phyloP scores from a whole-genome alignment of 1,284 basidiomycete genomes.

The Fomitopsis palustris region DNA sequence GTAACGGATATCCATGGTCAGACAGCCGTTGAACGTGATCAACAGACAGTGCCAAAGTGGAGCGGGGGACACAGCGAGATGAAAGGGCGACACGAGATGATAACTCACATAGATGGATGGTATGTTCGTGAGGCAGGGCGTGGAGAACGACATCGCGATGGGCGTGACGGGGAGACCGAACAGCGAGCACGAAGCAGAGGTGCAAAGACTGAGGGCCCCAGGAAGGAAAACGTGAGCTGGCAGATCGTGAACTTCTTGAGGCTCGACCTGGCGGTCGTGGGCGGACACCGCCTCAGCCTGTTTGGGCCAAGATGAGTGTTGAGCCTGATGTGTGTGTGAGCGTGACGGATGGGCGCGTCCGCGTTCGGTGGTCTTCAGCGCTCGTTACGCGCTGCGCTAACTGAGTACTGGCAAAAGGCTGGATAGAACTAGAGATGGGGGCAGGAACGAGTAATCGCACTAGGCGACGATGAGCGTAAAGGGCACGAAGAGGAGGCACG shows the following conservation, averaged over 20 bases:
- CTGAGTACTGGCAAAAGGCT: too few species aligned
- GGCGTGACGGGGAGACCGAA: not conserved
- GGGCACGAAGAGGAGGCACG: not conserved
- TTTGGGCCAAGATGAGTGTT: not conserved
- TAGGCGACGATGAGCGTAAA: not conserved
- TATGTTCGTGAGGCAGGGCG: not conserved
- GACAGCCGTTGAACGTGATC: not conserved
- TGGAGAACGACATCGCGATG: not conserved
- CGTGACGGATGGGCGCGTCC: not conserved
- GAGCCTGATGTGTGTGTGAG: not conserved
- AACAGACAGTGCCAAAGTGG: not conserved
- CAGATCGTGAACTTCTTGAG: too few species aligned
- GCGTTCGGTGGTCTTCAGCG: not conserved
- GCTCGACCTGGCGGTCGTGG: not conserved
- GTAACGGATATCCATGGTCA: not conserved
- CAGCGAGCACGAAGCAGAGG: too few species aligned
- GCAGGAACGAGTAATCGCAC: not conserved
- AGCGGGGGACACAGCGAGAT: not conserved
- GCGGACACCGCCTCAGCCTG: not conserved
- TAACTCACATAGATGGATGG: not conserved
- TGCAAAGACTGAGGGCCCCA: not conserved
- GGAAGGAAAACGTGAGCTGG: not conserved
- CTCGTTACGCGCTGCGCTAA: not conserved
- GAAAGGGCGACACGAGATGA: too few species aligned
- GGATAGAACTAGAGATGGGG: not conserved